These are phyloP conservation scores for Pseudomassariella vexata DNA, from an alignment of 2,329 filamentous ascomycete species.

Conservation along the genomic window DNA sequence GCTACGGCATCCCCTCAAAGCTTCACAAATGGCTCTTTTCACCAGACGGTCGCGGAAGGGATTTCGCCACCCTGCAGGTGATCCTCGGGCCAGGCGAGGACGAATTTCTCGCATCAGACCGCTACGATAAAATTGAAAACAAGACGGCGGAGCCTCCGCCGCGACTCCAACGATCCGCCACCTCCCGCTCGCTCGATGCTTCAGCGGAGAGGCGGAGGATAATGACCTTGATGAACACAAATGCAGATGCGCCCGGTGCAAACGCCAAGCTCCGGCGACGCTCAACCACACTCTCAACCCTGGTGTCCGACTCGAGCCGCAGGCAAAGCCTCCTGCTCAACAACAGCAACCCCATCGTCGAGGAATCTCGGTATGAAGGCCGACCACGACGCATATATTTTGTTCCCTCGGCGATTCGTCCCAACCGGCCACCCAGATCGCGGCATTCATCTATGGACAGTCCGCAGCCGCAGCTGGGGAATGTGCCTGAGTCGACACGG, in stretches of 20 bases:
- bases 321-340: conserved; percentile 3
- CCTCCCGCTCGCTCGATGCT: conserved; percentile 9
- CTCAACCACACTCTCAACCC: conserved; percentile 3
- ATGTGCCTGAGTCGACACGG: too few species aligned
- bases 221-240: conserved; percentile 4
- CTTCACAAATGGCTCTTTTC: conserved; percentile 24
- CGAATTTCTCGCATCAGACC: conserved; percentile 21
- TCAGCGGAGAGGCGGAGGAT: conserved; percentile 2
- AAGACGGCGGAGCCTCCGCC: conserved; percentile 11
- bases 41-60: conserved; percentile 18
- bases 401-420: too few species aligned
- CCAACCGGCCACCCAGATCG: too few species aligned
- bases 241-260: not conserved
- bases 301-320: not conserved
- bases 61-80: conserved; percentile 24
- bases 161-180: conserved; percentile 15
- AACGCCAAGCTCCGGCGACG: conserved; percentile 1
- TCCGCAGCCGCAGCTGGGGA: too few species aligned
- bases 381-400: not conserved
- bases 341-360: not conserved
- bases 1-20: conserved; percentile 18
- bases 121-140: conserved; percentile 19
- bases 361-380: conserved; percentile 2
- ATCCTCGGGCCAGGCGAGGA: conserved; percentile 20
- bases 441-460: too few species aligned